Conservation (phyloP, 164 flowering plant species). For the Cinnamomum micranthum region DNA sequence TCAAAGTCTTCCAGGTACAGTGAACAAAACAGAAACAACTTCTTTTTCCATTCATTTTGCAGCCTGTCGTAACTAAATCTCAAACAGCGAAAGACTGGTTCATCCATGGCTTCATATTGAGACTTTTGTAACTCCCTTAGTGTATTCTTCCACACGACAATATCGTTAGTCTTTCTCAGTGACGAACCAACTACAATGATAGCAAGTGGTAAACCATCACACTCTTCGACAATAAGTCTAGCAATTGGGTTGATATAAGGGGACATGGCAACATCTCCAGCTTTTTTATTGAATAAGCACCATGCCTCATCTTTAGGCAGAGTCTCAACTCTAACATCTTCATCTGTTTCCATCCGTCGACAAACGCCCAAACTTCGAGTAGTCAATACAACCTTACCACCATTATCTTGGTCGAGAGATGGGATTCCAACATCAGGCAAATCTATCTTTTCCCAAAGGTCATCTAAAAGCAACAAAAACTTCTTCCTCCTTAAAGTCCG, state of each 20-base stretch:
- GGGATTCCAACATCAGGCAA: conserved; percentile 9
- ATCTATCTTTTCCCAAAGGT: background rate
- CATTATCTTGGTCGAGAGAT: background rate
- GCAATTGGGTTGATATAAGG: conserved; percentile 4
- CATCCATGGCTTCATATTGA: conserved; percentile 5
- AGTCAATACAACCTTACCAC: conserved; percentile 4
- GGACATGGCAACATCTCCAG: background rate
- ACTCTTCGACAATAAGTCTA: background rate
- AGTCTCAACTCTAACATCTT: background rate
- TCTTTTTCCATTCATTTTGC: background rate
- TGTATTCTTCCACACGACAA: conserved; percentile 10
- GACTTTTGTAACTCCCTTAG: background rate
- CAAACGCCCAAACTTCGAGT: conserved; percentile 7
- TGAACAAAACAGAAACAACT: conserved; percentile 10
- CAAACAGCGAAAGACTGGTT: conserved; percentile 1
- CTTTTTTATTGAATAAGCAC: conserved; percentile 6
- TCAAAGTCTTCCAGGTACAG: conserved; percentile 10
- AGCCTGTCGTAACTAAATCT: conserved; percentile 2
- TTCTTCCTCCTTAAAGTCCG: conserved; percentile 1
- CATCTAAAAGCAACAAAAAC: conserved; percentile 11
- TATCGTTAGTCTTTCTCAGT: background rate
- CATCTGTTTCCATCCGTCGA: conserved; percentile 3
- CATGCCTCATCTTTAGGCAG: conserved; percentile 11
- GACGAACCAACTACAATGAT: conserved; percentile 8
- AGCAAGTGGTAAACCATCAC: conserved; percentile 13